Percentiles rank a stretch among this genome's conserved stretches.
phyloP scores from a whole-genome alignment of 345 rosid genomes.

The Eucalyptus sp. region DNA sequence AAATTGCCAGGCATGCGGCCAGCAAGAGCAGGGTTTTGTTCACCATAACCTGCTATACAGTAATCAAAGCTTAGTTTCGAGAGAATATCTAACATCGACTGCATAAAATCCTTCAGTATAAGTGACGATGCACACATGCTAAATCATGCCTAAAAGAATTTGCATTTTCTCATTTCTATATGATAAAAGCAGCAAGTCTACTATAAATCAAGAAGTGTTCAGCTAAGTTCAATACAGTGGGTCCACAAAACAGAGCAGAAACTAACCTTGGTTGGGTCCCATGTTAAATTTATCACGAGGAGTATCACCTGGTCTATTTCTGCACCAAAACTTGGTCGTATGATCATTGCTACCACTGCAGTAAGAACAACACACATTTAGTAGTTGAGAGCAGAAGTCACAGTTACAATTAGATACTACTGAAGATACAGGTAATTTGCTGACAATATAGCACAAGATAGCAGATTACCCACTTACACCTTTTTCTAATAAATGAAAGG shows the following conservation, averaged over 20 bases:
- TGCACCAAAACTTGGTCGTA: slow-evolving; percentile 96
- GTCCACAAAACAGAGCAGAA: neutral
- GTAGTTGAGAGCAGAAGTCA: neutral
- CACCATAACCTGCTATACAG: slow-evolving; percentile 52
- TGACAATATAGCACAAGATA: neutral
- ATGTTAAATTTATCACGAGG: slow-evolving; percentile 69
- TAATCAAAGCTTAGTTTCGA: neutral
- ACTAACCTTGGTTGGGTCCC: slow-evolving; percentile 69
- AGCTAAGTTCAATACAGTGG: neutral
- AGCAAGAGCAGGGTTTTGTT: slow-evolving; percentile 56
- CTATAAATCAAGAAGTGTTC: neutral
- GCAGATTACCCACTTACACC: neutral
- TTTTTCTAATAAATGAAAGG: neutral
- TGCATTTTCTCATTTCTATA: neutral
- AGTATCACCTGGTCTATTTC: slow-evolving; percentile 93
- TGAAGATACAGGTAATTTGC: neutral
- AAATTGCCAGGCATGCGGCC: slow-evolving; percentile 74
- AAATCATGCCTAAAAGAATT: neutral
- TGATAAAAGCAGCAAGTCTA: neutral
- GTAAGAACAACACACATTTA: neutral
- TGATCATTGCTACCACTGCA: slow-evolving; percentile 98
- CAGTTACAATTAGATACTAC: neutral
- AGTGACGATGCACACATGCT: neutral
- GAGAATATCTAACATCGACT: neutral
- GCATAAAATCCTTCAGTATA: neutral